A percentile compares a stretch with the other conserved stretches of the same genome.
Conservation (phyloP, 768 basidiomycete genomes). For the Podaxis sp. region DNA sequence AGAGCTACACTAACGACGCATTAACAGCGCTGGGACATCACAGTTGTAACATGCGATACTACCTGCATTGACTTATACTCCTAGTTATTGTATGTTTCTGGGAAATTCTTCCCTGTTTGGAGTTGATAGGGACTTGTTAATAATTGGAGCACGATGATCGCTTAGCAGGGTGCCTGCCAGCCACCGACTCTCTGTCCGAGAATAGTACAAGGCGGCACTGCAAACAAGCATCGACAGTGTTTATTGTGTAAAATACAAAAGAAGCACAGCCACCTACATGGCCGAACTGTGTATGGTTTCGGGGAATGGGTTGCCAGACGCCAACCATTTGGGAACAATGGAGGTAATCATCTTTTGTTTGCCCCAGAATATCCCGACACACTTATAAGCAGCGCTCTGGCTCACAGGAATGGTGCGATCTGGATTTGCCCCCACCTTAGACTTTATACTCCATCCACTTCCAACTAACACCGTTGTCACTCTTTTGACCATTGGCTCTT, state of each 20-base stretch:
- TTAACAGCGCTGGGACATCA: not conserved
- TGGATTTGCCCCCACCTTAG: constrained; percentile 20
- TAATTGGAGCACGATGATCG: not conserved
- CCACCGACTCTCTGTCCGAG: not conserved
- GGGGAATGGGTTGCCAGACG: not conserved
- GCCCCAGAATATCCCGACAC: not conserved
- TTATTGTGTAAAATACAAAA: constrained; percentile 8
- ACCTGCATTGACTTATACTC: not conserved
- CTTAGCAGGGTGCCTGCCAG: not conserved
- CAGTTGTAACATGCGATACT: not conserved
- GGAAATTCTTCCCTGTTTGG: not conserved
- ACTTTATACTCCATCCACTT: constrained; percentile 1
- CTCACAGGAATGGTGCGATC: constrained; percentile 17
- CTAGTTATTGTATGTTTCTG: not conserved
- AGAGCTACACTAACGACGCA: not conserved
- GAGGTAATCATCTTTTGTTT: not conserved
- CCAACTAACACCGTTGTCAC: constrained; percentile 4
- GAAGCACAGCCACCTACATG: constrained; percentile 2
- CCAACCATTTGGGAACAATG: not conserved
- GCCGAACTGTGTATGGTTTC: not conserved
- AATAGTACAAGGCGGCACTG: not conserved
- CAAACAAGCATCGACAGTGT: not conserved
- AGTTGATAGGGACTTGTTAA: not conserved
- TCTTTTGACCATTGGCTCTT: constrained; percentile 4
- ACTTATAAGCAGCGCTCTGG: constrained; percentile 1